Evolutionary conservation across 2,329 filamentous ascomycete species (phyloP), one percentile per base, ranked within the genome.

Genomic region (Thermoascus crustaceus): DNA sequence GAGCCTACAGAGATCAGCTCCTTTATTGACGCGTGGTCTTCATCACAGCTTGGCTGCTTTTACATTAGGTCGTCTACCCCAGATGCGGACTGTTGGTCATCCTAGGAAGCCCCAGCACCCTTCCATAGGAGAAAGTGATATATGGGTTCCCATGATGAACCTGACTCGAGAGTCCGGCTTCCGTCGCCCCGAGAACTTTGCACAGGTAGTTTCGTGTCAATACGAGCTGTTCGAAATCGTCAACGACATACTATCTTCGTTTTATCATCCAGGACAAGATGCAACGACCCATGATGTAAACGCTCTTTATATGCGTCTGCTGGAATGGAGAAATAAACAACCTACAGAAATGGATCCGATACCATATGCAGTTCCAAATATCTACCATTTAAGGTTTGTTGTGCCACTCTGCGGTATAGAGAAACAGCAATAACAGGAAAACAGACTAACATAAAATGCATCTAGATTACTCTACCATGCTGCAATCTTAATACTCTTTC

Each of bases 171-270:
- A 29, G 4, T 16, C 25, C 5, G 8, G 17, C 6, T 29, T 29
- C 10, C 14, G 25, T 29, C 25, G 25, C 4, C 25, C 25, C 4
- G 11, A 16, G n/a, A 29, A 29, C 17, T 13, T 16, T 7, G 25
- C 25, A 9, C 13, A 29, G 17, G 25, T 29, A 16, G 11, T 29
- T 16, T 7, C 25, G 9, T 29, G 14, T 14, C 11, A 14, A 16
- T 29, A 29, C 17, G 21, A 24, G 13, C 17, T 33, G n/a, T 24
- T 33, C n/a, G 31, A 33, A 14, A 33, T 33, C 19, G 23, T 33
- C 21, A 16, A 33, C 21, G 20, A 22, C 7, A 33, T 33, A 13
- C 17, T 21, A 14, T 16, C 21, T 17, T 13, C 21, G 4, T 16
- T 33, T 7, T 22, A 33, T 13, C n/a, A 22, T 8, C 31, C 31